Conservation (phyloP, 352 stramenopile species). For the Salisapilia sapeloensis region DNA sequence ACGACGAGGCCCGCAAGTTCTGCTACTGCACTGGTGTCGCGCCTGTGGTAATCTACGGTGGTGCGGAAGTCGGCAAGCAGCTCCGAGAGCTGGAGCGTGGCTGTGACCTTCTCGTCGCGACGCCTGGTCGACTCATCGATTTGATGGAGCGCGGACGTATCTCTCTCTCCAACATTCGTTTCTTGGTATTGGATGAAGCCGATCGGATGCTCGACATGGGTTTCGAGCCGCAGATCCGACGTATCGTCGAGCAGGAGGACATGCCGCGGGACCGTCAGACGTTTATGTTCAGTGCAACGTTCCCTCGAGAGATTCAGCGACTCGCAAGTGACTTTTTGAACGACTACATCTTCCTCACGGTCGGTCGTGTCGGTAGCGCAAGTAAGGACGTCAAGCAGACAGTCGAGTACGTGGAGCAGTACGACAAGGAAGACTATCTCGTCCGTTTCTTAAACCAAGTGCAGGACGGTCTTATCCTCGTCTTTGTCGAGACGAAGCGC, state of each 20-base stretch:
- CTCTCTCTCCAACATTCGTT: slow-evolving; percentile 78
- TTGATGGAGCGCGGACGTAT: slow-evolving; percentile 90
- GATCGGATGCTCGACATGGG: slow-evolving; percentile 99
- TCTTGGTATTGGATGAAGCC: slow-evolving; percentile 98
- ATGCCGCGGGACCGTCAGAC: slow-evolving; percentile 96
- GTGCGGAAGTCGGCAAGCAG: slow-evolving; percentile 82
- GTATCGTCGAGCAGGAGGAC: slow-evolving; percentile 96
- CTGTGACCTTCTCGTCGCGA: slow-evolving; percentile 95
- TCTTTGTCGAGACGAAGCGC: slow-evolving; percentile 99
- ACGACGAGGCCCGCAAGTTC: slow-evolving; percentile 92
- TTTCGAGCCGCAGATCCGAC: slow-evolving; percentile 97
- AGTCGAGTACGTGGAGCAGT: slow-evolving; percentile 94
- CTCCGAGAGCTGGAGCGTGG: slow-evolving; percentile 76
- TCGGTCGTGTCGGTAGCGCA: slow-evolving; percentile 94
- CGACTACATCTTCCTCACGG: slow-evolving; percentile 99
- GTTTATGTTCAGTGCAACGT: slow-evolving; percentile 99
- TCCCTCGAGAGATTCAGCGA: slow-evolving; percentile 93
- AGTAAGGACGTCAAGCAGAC: slow-evolving; percentile 97
- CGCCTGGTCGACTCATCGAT: slow-evolving; percentile 94
- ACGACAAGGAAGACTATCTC: slow-evolving; percentile 93
- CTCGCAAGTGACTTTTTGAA: slow-evolving; percentile 95
- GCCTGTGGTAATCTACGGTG: slow-evolving; percentile 91
- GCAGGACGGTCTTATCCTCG: slow-evolving; percentile 85
- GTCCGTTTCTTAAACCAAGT: slow-evolving; percentile 92
- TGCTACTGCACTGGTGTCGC: slow-evolving; percentile 91